Evolutionary conservation across 768 basidiomycete genomes (phyloP), one percentile per base, ranked within the genome.

Genomic region (Trametes villosa): DNA sequence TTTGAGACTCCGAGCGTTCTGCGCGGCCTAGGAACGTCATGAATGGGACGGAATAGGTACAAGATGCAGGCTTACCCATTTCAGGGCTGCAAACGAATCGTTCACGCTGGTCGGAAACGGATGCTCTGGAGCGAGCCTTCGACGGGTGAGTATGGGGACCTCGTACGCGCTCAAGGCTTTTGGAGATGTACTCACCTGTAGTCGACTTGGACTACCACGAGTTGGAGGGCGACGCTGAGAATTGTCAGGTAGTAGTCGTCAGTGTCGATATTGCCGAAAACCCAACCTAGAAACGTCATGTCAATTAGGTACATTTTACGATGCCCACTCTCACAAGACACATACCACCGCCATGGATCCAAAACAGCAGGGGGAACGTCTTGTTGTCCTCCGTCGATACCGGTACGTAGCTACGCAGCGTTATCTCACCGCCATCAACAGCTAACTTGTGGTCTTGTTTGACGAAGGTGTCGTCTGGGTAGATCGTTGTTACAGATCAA

Each of bases 61-160:
- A 12, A 24, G 5, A 27, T 9, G 2, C 8, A n/a, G 26, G 26
- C 63, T 6, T 29, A 70, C 70, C 69, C 69, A 70, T 63, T 72
- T 67, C 33, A 72, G 42, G 2, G 66, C 68, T 12, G 60, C 59
- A 47, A 58, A 70, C 17, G 58, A 64, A 34, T 72, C 67, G 47
- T 70, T 55, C 12, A 65, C 22, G 4, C 57, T 60, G 11, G 59
- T 59, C 12, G 70, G 70, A 46, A 67, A 70, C 2, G 67, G 66
- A 49, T 67, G 53, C 49, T 72, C 70, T 5, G 70, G 70, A 3
- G 69, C 70, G 3, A 67, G 59, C 38, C 70, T 67, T n/a, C n/a
- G n/a, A n/a, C n/a, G n/a, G n/a, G n/a, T n/a, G n/a, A n/a, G n/a
- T n/a, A n/a, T n/a, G 48, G 22, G 45, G 17, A 34, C 13, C 33